These are phyloP conservation scores for Saccharomyces paradoxus DNA, from an alignment of 805 yeast genomes.

Conservation along the genomic window DNA sequence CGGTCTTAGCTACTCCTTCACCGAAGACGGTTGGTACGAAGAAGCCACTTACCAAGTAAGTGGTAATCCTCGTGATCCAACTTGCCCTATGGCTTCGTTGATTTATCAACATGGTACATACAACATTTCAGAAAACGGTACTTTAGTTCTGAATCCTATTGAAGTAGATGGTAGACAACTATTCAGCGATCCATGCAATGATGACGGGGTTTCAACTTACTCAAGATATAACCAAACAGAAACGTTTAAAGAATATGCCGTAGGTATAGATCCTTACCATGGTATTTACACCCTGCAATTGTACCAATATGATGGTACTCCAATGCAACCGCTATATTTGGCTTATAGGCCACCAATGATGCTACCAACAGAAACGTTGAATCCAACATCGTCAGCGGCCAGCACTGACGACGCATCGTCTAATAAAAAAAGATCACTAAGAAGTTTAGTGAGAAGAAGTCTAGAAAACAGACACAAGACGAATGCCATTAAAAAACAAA, in stretches of 20 bases:
- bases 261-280: conserved; percentile 66
- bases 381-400: conserved; percentile 53
- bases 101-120: conserved; percentile 88
- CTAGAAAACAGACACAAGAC: conserved; percentile 76
- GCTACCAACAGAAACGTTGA: conserved; percentile 88
- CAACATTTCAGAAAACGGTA: conserved; percentile 52
- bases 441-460: conserved; percentile 52
- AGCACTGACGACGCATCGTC: conserved; percentile 17
- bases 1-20: conserved; percentile 87
- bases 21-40: conserved; percentile 85
- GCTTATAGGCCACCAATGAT: conserved; percentile 92
- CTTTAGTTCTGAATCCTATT: conserved; percentile 62
- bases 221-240: conserved; percentile 65
- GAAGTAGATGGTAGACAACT: conserved; percentile 89
- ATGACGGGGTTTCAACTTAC: conserved; percentile 51
- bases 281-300: conserved; percentile 74
- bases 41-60: conserved; percentile 78
- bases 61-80: conserved; percentile 62
- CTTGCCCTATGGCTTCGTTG: conserved; percentile 75
- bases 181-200: conserved; percentile 79
- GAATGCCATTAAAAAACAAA: conserved; percentile 44
- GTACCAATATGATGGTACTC: conserved; percentile 69
- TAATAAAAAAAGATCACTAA: conserved; percentile 31
- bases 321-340: conserved; percentile 78
- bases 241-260: conserved; percentile 47